These are phyloP conservation scores for Phytophthora crassamura DNA, from an alignment of 352 stramenopile species.

Conservation along the genomic window DNA sequence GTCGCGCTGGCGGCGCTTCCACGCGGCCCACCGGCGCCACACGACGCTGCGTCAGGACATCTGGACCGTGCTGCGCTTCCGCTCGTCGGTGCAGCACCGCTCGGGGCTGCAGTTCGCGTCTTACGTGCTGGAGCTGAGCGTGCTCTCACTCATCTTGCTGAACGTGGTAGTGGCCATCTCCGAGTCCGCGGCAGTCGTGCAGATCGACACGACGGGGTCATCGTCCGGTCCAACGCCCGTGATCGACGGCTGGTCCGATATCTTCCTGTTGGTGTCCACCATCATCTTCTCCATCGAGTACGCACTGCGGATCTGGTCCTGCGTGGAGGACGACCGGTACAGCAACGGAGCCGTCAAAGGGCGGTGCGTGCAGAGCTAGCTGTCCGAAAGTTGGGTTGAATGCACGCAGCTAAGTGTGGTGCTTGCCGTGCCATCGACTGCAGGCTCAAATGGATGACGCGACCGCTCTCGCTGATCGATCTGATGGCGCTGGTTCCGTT, in stretches of 20 bases:
- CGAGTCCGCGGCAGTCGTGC: slow-evolving; percentile 40
- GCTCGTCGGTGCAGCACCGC: slow-evolving; percentile 50
- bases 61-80: slow-evolving; percentile 70
- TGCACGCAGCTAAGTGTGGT: background rate
- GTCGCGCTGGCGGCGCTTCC: slow-evolving; percentile 20
- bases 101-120: slow-evolving; percentile 58
- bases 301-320: slow-evolving; percentile 62
- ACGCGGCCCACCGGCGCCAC: background rate
- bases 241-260: slow-evolving; percentile 45
- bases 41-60: slow-evolving; percentile 52
- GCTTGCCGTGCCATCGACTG: background rate
- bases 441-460: slow-evolving; percentile 66
- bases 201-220: slow-evolving; percentile 10
- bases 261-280: slow-evolving; percentile 63
- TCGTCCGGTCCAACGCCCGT: slow-evolving; percentile 3
- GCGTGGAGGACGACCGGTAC: slow-evolving; percentile 63
- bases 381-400: too few relatives aligned
- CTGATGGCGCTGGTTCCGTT: slow-evolving; percentile 61
- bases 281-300: slow-evolving; percentile 74
- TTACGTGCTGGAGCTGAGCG: slow-evolving; percentile 57
- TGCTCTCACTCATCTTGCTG: slow-evolving; percentile 63
- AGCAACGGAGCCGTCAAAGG: slow-evolving; percentile 40
- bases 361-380: slow-evolving; percentile 29
- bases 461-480: slow-evolving; percentile 67
- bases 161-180: slow-evolving; percentile 69